Evolutionary conservation across 768 basidiomycete genomes (phyloP), one percentile per base, ranked within the genome.

Genomic region (Pseudohyphozyma bogoriensis): DNA sequence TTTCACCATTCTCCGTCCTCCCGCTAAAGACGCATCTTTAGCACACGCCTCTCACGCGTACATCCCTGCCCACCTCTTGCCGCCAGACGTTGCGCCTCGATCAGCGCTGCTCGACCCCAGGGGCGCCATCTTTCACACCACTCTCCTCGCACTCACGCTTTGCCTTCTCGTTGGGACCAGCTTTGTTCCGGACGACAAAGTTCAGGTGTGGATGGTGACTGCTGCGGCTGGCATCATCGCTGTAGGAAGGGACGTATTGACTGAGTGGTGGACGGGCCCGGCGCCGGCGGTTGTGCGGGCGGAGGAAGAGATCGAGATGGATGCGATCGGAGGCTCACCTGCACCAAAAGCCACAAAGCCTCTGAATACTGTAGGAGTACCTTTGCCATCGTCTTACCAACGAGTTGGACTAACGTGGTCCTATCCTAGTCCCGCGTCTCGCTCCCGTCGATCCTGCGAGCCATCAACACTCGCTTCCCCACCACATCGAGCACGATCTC

Each of bases 161-260:
- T 73, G 80, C n/a, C 78, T 86, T 13, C 80, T 87, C 26, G 82
- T 93, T 55, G 82, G 83, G 7, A 82, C 85, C 62, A 86, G 84
- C 70, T 87, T 70, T 35, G 62, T 65, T 42, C 42, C 58, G 49
- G 77, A 59, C 36, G 63, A 58, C 8, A 33, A 58, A 12, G 67
- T 88, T 22, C 85, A 88, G 55, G 86, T 88, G 4, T 90, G 87
- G 86, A 82, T 79, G 74, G 85, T 93, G 50, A 86, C 82, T 5
- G 78, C 89, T 15, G 89, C 92, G 0, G 89, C 89, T 50, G 89
- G 88, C 0, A 71, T 78, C 0, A 72, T 81, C 55, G 90, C 89
- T 73, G 78, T 91, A 39, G 37, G 80, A 8, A 82, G 84, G 51
- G 90, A 96, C 69, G 53, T 75, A 15, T 59, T 58, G 60, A 65